These are phyloP conservation scores for Lomentospora prolificans DNA, from an alignment of 2,329 filamentous ascomycete species.

Conservation along the genomic window DNA sequence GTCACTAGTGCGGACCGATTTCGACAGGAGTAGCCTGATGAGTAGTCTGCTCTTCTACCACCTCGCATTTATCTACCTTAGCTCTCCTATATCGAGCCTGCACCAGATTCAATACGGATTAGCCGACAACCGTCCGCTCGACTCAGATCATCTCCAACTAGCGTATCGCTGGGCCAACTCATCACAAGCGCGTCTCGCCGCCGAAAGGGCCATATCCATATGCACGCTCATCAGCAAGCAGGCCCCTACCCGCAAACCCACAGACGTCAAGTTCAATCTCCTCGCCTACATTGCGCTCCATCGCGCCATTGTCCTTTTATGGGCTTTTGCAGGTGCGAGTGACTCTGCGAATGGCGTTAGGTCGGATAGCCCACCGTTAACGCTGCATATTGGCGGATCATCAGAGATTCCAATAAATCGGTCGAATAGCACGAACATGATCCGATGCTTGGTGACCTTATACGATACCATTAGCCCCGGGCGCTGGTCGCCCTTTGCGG, in stretches of 20 bases:
- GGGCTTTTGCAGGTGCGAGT: constrained; percentile 68
- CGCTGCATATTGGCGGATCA: neutral
- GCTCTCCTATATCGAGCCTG: neutral
- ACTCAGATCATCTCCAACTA: neutral
- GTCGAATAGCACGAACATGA: neutral
- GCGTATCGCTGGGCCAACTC: neutral
- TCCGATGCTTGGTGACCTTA: neutral
- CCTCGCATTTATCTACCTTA: neutral
- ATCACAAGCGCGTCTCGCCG: neutral
- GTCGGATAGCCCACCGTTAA: neutral
- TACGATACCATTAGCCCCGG: constrained; percentile 1
- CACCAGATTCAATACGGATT: constrained; percentile 4
- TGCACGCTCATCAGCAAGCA: constrained; percentile 5
- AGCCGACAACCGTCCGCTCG: neutral
- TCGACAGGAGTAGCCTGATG: neutral
- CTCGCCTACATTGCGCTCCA: constrained; percentile 94
- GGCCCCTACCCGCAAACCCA: neutral
- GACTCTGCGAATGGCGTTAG: neutral
- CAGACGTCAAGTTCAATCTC: constrained; percentile 80
- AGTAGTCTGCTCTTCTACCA: constrained; percentile 5
- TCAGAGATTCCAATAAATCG: neutral
- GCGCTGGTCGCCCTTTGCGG: constrained; percentile 2
- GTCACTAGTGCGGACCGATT: neutral
- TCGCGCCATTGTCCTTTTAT: constrained; percentile 94
- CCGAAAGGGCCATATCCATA: constrained; percentile 1